Conservation (phyloP, 768 basidiomycete species). For the Thelephora aurantiotincta region DNA sequence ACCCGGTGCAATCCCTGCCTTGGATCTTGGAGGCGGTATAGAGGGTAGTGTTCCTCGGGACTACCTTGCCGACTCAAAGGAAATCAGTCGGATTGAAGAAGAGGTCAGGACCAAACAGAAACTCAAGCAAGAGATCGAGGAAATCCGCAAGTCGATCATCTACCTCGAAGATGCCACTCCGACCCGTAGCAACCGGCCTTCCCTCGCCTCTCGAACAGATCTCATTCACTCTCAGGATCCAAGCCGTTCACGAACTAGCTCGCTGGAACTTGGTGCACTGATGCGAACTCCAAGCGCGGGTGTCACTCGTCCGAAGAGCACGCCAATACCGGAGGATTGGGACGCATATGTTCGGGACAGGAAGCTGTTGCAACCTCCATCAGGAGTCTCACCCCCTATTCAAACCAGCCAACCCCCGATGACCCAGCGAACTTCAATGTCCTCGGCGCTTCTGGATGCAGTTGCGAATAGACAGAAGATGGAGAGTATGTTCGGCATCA, state of each 20-base stretch:
- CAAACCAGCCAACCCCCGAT: slow-evolving; percentile 31
- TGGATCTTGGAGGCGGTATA: slow-evolving; percentile 66
- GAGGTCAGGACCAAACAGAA: slow-evolving; percentile 57
- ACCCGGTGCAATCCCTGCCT: slow-evolving; percentile 45
- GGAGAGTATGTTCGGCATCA: slow-evolving; percentile 47
- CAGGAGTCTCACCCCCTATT: slow-evolving; percentile 71
- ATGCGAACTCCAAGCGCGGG: not conserved
- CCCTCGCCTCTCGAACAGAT: slow-evolving; percentile 52
- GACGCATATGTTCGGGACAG: slow-evolving; percentile 76
- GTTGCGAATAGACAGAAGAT: slow-evolving; percentile 54
- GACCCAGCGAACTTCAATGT: slow-evolving; percentile 27
- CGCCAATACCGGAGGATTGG: slow-evolving; percentile 71
- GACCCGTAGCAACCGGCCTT: slow-evolving; percentile 43
- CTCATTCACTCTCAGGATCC: slow-evolving; percentile 44
- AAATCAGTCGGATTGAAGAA: slow-evolving; percentile 18
- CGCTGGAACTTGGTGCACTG: slow-evolving; percentile 10
- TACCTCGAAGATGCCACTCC: slow-evolving; percentile 53
- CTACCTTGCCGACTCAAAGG: slow-evolving; percentile 40
- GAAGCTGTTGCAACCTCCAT: slow-evolving; percentile 72
- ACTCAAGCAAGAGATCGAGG: slow-evolving; percentile 64
- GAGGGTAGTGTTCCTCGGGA: slow-evolving; percentile 60
- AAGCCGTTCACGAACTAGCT: slow-evolving; percentile 26
- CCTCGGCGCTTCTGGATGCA: slow-evolving; percentile 66
- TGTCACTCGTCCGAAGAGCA: slow-evolving; percentile 49
- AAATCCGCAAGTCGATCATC: slow-evolving; percentile 68